Conservation (phyloP, 2,329 filamentous ascomycete species). For the Hypoxylon sp. region DNA sequence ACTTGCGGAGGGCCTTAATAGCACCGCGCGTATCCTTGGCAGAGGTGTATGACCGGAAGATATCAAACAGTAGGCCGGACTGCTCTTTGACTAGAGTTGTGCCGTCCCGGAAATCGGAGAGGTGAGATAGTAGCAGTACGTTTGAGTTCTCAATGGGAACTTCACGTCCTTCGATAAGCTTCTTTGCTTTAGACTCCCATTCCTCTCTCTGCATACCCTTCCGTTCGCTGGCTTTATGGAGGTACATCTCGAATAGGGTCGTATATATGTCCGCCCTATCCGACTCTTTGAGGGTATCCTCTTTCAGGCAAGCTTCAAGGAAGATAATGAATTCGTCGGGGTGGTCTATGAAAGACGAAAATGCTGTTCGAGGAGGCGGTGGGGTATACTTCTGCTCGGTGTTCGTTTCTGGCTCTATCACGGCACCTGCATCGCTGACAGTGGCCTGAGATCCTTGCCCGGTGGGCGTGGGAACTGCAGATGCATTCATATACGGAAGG, state of each 20-base stretch:
- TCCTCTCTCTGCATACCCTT: slow-evolving; percentile 75
- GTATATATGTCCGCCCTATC: slow-evolving; percentile 92
- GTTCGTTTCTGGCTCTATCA: slow-evolving; percentile 63
- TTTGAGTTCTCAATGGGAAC: slow-evolving; percentile 94
- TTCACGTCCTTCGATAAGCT: slow-evolving; percentile 83
- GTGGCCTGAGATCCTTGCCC: slow-evolving; percentile 64
- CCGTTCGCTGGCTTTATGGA: slow-evolving; percentile 85
- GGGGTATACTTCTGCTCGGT: slow-evolving; percentile 74
- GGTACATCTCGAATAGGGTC: slow-evolving; percentile 97
- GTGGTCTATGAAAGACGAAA: slow-evolving; percentile 96
- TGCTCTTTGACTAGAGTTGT: slow-evolving; percentile 95
- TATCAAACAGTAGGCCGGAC: slow-evolving; percentile 90
- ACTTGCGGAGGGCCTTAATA: slow-evolving; percentile 89
- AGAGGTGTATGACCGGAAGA: slow-evolving; percentile 95
- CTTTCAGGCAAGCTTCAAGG: slow-evolving; percentile 85
- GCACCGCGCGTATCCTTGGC: slow-evolving; percentile 92
- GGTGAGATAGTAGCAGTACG: slow-evolving; percentile 89
- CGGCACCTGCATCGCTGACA: slow-evolving; percentile 65
- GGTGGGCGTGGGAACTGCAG: slow-evolving; percentile 66
- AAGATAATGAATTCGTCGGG: slow-evolving; percentile 92
- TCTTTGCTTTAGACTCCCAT: slow-evolving; percentile 93
- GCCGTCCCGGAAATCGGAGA: slow-evolving; percentile 90
- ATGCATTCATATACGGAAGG: slow-evolving; percentile 84
- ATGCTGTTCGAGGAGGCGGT: slow-evolving; percentile 88
- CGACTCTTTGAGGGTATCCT: slow-evolving; percentile 76